phyloP scores from a whole-genome alignment of 2,329 filamentous ascomycete species.

The Fusarium pilosicola region DNA sequence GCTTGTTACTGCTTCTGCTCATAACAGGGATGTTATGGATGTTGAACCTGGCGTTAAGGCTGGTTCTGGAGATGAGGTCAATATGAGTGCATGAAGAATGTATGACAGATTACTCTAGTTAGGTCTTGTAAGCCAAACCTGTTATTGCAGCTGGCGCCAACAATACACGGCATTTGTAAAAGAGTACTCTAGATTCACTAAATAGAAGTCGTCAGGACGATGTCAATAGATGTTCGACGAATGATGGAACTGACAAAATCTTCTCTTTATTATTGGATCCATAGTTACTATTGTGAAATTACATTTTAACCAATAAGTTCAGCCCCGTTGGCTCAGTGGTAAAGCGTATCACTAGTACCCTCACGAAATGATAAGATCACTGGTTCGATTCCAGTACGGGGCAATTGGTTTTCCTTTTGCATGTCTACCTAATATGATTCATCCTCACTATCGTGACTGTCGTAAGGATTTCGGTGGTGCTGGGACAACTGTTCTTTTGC shows the following conservation, averaged over 20 bases:
- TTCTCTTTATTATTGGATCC: fast-evolving
- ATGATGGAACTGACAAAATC: too few species aligned
- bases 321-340: background rate
- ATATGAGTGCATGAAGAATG: background rate
- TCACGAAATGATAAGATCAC: background rate
- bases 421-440: fast-evolving
- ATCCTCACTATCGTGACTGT: too few species aligned
- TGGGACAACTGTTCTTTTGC: too few species aligned
- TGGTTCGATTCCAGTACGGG: background rate
- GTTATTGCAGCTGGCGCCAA: too few species aligned
- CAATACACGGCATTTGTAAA: too few species aligned
- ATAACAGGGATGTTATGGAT: conserved; percentile 8
- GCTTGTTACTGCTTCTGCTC: conserved; percentile 20
- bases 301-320: fast-evolving
- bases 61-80: conserved; percentile 11
- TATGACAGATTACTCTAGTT: fast-evolving
- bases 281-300: fast-evolving
- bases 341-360: background rate
- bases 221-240: too few species aligned
- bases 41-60: conserved; percentile 9
- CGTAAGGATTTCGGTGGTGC: fast-evolving
- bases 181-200: too few species aligned
- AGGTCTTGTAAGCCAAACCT: fast-evolving
- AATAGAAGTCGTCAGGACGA: too few species aligned
- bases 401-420: background rate